phyloP scores from a whole-genome alignment of 306 rosid species.

The Medicago truncatula region MtrunA17r5.0-ANR NC_053048.1:1093001-1093500 shows the following conservation, averaged over 20 bases:
- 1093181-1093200: constrained; percentile 69
- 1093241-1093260: constrained; percentile 81
- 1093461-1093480: too few relatives aligned
- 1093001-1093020: constrained; percentile 61
- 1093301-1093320: constrained; percentile 67
- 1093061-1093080: constrained; percentile 66
- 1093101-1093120: constrained; percentile 48
- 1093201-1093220: constrained; percentile 58
- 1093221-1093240: constrained; percentile 64
- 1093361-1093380: too few relatives aligned
- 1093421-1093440: too few relatives aligned
- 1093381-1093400: too few relatives aligned
- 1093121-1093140: constrained; percentile 55
- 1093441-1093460: too few relatives aligned
- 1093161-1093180: constrained; percentile 81
- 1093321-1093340: constrained; percentile 51
- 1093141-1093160: constrained; percentile 66
- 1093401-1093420: background rate
- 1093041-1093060: constrained; percentile 74
- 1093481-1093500: too few relatives aligned
- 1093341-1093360: background rate
- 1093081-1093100: constrained; percentile 78
- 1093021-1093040: constrained; percentile 77
- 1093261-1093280: constrained; percentile 76
- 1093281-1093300: constrained; percentile 61